Evolutionary conservation across 768 basidiomycete genomes (phyloP), one percentile per base, ranked within the genome.

Genomic region (Stropharia rugosoannulata): DNA sequence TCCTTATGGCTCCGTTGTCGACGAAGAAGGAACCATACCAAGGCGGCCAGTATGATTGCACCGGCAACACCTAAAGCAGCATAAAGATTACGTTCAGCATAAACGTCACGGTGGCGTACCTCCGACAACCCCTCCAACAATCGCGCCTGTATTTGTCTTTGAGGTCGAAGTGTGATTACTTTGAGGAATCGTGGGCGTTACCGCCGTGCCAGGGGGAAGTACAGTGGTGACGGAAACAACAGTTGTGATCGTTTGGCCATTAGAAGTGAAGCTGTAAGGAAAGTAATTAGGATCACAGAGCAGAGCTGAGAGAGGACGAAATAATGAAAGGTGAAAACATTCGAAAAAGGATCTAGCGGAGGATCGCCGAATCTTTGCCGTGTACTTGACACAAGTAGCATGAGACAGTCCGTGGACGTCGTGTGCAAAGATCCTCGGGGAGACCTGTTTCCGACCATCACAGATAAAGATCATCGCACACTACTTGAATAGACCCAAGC

Each of bases 111-210:
- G 15, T 39, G 12, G 39, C 62, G 12, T 35, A 66, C 67, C 67
- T 60, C 67, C 67, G 6, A 68, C 62, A 12, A 65, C 67, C 55
- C 67, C 67, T 0, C 67, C 67, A 2, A 65, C 64, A 25, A 68
- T 68, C 4, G 67, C 61, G 8, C 62, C 67, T 3, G 59, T 52
- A 38, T 63, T 60, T 3, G 58, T 51, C 25, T 49, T 51, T 0
- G 62, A 44, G 1, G 55, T 50, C 9, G 59, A 32, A 3, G 59
- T 56, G 9, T 57, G 59, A 1, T 12, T 25, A 13, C 55, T 50
- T 18, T 22, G 16, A 3, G 10, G 22, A 32, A 55, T 53, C 5
- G 59, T 49, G 22, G 22, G 22, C 1, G 62, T 62, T 11, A 67
- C 50, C 4, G 55, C 54, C 1, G 48, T 54, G n/a, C 61, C 58